A percentile compares a stretch with the other conserved stretches of the same genome.
phyloP scores from a whole-genome alignment of 495 filamentous ascomycete genomes.

The Talaromyces nanjingensis region DNA sequence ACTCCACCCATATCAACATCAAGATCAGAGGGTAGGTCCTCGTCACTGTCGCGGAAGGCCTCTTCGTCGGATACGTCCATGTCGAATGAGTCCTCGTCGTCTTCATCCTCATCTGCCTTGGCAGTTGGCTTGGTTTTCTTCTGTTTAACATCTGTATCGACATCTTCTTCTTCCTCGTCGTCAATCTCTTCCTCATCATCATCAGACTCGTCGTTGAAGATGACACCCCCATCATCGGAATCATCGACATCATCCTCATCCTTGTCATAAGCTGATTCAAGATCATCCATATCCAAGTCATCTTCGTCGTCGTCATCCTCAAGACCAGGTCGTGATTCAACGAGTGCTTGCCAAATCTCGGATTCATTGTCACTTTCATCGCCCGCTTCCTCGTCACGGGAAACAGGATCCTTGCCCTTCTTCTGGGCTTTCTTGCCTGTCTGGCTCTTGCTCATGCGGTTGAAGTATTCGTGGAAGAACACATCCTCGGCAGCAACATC shows the following conservation, averaged over 20 bases:
- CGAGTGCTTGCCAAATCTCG: slow-evolving; percentile 91
- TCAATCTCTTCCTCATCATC: slow-evolving; percentile 40
- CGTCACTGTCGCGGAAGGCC: slow-evolving; percentile 46
- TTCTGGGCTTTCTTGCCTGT: slow-evolving; percentile 46
- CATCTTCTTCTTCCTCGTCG: slow-evolving; percentile 32
- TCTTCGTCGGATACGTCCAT: slow-evolving; percentile 48
- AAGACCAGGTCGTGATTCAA: slow-evolving; percentile 70
- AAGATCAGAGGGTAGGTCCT: slow-evolving; percentile 47
- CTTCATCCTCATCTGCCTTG: slow-evolving; percentile 38
- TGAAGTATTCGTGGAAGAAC: slow-evolving; percentile 98
- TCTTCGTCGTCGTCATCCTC: slow-evolving; percentile 62
- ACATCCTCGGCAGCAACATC: slow-evolving; percentile 86
- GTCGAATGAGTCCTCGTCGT: slow-evolving; percentile 38
- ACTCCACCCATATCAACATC: slow-evolving; percentile 31
- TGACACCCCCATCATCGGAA: slow-evolving; percentile 46
- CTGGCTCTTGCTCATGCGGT: slow-evolving; percentile 64
- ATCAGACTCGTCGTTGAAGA: slow-evolving; percentile 42
- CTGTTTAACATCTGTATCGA: slow-evolving; percentile 21
- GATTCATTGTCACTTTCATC: slow-evolving; percentile 43
- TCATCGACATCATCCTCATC: slow-evolving; percentile 40
- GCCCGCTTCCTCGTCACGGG: slow-evolving; percentile 14
- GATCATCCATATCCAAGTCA: slow-evolving; percentile 58
- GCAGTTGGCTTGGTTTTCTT: slow-evolving; percentile 30
- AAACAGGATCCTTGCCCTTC: slow-evolving; percentile 32
- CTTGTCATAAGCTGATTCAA: slow-evolving; percentile 49